phyloP scores from a whole-genome alignment of 2,329 filamentous ascomycete genomes.

The Fusarium equiseti region DNA sequence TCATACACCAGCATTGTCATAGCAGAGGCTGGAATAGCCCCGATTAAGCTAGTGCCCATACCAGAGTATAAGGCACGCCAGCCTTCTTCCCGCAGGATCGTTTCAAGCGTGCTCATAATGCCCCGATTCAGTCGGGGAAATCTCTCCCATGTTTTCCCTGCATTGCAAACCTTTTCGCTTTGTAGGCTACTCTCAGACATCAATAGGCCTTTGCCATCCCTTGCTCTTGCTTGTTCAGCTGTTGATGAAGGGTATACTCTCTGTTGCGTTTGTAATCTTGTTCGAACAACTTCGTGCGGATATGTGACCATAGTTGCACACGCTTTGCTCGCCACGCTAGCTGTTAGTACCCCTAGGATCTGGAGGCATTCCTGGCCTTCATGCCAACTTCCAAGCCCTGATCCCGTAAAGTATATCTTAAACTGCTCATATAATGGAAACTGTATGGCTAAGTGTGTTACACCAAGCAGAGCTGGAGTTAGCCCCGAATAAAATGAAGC shows the following conservation, averaged over 20 bases:
- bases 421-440: not conserved
- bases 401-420: not conserved
- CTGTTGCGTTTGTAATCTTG: slow-evolving; percentile 2
- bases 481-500: not conserved
- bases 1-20: not conserved
- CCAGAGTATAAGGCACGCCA: not conserved
- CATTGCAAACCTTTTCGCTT: not conserved
- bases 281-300: slow-evolving; percentile 1
- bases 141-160: not conserved
- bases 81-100: not conserved
- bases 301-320: not conserved
- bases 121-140: not conserved
- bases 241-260: not conserved
- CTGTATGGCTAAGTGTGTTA: not conserved
- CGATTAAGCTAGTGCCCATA: slow-evolving; percentile 1
- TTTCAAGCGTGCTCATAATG: not conserved
- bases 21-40: not conserved
- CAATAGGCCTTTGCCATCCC: not conserved
- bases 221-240: not conserved
- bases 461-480: not conserved
- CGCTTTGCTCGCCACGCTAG: slow-evolving; percentile 1
- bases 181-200: not conserved
- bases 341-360: not conserved
- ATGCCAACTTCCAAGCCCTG: not conserved
- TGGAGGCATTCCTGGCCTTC: not conserved